A percentile compares a stretch with the other conserved stretches of the same genome.
These are phyloP conservation scores for Cokeromyces recurvatus DNA, from an alignment of 371 early-diverging fungal species.

Conservation along the genomic window DNA sequence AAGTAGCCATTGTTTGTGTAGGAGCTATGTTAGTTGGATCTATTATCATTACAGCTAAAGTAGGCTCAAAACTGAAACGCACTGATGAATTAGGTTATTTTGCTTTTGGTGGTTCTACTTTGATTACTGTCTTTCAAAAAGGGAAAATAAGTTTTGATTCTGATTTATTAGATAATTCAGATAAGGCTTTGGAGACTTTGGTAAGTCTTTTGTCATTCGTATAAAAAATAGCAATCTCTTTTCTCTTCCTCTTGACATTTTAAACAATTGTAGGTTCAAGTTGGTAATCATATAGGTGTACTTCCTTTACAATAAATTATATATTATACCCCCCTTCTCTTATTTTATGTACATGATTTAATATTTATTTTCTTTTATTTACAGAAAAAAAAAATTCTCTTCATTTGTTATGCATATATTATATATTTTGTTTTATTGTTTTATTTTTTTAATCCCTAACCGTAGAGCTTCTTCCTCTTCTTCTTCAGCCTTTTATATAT, in stretches of 20 bases:
- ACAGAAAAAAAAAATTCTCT: too few species aligned
- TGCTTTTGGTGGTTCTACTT: slow-evolving; percentile 63
- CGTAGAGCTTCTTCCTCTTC: slow-evolving; percentile 1
- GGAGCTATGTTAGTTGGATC: slow-evolving; percentile 50
- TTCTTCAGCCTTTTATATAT: slow-evolving; percentile 17
- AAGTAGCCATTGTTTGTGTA: slow-evolving; percentile 39
- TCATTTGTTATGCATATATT: too few species aligned
- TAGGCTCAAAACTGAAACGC: slow-evolving; percentile 34
- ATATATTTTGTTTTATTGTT: neutral
- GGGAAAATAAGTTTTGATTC: slow-evolving; percentile 54
- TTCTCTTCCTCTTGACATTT: neutral
- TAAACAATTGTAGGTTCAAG: slow-evolving; percentile 10
- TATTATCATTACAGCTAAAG: slow-evolving; percentile 38
- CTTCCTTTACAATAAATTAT: neutral
- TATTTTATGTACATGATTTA: too few species aligned
- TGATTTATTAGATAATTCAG: slow-evolving; percentile 51
- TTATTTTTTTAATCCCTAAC: neutral
- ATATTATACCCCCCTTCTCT: too few species aligned
- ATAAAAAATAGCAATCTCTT: neutral
- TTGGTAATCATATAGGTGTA: slow-evolving; percentile 17
- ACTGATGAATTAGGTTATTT: slow-evolving; percentile 71
- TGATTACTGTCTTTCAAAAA: slow-evolving; percentile 56
- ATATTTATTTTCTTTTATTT: too few species aligned
- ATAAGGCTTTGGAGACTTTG: slow-evolving; percentile 50
- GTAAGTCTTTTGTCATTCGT: slow-evolving; percentile 24